Evolutionary conservation across 306 rosid genomes (phyloP).

Genomic region (Cicer pinnatifidum): DNA sequence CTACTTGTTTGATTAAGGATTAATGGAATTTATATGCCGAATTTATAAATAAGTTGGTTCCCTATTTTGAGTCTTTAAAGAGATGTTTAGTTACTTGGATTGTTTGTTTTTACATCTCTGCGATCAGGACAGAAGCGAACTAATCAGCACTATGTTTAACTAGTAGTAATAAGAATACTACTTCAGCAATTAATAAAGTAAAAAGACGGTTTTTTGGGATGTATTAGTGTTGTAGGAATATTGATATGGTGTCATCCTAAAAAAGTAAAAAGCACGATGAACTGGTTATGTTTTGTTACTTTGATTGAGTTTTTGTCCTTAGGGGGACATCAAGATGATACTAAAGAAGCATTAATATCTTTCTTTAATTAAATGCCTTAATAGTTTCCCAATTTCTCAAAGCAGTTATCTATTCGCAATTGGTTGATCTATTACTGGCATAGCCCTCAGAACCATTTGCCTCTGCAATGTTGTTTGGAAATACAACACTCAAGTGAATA

Average conservation of each 20-base stretch:
- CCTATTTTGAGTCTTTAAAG: constrained; percentile 43
- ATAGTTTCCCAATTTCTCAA: constrained; percentile 23
- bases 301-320: constrained; percentile 14
- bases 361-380: constrained; percentile 1
- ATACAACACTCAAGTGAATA: constrained; percentile 30
- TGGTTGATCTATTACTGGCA: constrained; percentile 36
- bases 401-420: constrained; percentile 18
- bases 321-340: constrained; percentile 39
- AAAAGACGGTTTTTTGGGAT: constrained; percentile 45
- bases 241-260: constrained; percentile 34
- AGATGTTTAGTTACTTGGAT: constrained; percentile 47
- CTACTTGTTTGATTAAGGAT: constrained; percentile 55
- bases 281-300: constrained; percentile 36
- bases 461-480: constrained; percentile 37
- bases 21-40: constrained; percentile 52
- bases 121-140: constrained; percentile 48
- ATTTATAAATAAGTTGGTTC: constrained; percentile 58
- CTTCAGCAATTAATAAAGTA: constrained; percentile 48
- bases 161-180: constrained; percentile 40
- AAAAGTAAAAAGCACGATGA: constrained; percentile 37
- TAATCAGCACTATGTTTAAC: constrained; percentile 45
- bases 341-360: constrained; percentile 43
- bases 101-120: constrained; percentile 43
- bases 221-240: constrained; percentile 17
- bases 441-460: constrained; percentile 38